Base-by-base conservation (phyloP, 441 rosid genomes). In the Corymbia citriodora region DNA sequence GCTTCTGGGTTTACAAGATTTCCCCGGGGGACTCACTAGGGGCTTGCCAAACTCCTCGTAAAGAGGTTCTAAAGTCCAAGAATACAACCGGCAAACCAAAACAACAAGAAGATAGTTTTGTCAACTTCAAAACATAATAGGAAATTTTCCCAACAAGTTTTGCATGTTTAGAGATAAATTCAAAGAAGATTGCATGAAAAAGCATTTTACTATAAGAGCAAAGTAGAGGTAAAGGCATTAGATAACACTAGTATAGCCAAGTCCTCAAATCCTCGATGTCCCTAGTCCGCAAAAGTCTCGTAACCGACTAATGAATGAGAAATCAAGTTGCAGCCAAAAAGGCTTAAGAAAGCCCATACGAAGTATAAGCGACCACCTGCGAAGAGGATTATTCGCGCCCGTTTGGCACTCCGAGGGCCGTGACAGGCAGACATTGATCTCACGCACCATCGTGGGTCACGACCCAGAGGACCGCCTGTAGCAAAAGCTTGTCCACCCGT, bases 91-190 rank as follows among this genome's bases (percentile, higher is more conserved):
- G 23, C 16, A 52, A 4, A 52, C 54, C 21, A 17, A 11, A 59
- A 25, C 3, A 55, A 55, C 19, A 59, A 4, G 2, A 2, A 25
- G n/a, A 59, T 59, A 25, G 10, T 5, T 59, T 59, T 59, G 7
- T 59, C 65, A 25, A 59, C 2, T 61, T 27, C 3, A 59, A 25
- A 59, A 59, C 3, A 59, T 59, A 14, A 59, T 25, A 59, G 2
- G 0, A 5, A 27, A 61, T 61, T 27, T 27, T 61, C 8, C 0
- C 3, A 50, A 50, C 15, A 25, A 1, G 7, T 25, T 61, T 21
- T 61, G 8, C 31, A 61, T 61, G 15, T 5, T 11, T 27, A 61
- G 68, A 4, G 15, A 61, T 61, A 1, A 2, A 10, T 61, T 11
- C 68, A 27, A 27, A 5, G n/a, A 25, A 61, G 65, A 61, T 61